Base-by-base conservation (phyloP, 2,329 filamentous ascomycete genomes). In the Alternaria gansuensis region DNA sequence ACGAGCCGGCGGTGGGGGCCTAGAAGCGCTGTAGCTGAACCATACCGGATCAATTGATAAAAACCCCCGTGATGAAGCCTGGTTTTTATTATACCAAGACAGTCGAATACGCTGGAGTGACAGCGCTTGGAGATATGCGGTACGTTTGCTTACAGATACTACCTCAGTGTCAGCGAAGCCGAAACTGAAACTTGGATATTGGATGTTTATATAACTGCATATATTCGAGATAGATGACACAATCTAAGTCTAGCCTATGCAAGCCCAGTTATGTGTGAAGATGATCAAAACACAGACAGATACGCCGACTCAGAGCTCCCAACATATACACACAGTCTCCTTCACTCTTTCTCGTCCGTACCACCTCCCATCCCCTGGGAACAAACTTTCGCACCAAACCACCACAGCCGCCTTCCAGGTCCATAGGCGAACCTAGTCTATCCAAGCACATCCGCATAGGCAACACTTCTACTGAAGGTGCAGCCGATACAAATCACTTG, bases 341-440 rank as follows among this genome's bases (percentile, higher is more conserved):
- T 64, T 60, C 56, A 61, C 59, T 60, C 57, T 66, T 64, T 59
- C 65, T 66, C 65, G 57, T 69, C 60, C 64, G 62, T 55, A 61
- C 60, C 63, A 58, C 58, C 64, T 59, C 57, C 63, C 63, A 67
- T 69, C 64, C 29, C 66, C 69, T 65, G 62, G 60, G 37, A 62
- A 51, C 49, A 56, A 63, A 39, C 60, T 65, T 68, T 66, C 66
- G 62, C 70, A 65, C 66, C 70, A 74, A 65, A 66, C 67, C 67
- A 67, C 67, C 68, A 73, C 65, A 69, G 70, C 71, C 72, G 70
- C 67, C 72, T 71, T 71, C 70, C 68, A 65, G 62, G 63, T 69
- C 65, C 65, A 64, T 60, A 62, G 60, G 60, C 63, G 64, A 70
- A 41, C 48, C 56, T 54, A 44, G 28, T 64, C 66, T 70, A 70